Percentiles rank a stretch among this genome's conserved stretches.
Evolutionary conservation across 2,329 filamentous ascomycete genomes (phyloP).

Genomic region (Colletotrichum zoysiae): DNA sequence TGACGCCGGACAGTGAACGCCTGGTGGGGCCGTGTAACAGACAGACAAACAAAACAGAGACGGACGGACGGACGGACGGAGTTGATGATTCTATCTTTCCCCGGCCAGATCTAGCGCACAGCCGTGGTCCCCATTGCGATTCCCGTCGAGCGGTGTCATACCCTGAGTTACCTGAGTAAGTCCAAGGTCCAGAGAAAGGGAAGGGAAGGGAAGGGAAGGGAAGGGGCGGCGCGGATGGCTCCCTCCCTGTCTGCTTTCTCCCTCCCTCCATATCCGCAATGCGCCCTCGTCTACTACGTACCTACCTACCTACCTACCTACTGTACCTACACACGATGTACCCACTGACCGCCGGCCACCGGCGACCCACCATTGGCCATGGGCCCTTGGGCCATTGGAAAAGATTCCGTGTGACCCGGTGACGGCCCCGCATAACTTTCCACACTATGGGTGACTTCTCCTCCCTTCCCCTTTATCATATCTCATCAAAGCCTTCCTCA

Average conservation of each 20-base stretch:
- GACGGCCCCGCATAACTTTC: constrained; percentile 6
- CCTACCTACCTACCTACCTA: too few relatives aligned
- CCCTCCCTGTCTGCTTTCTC: neutral
- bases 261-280: neutral
- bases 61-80: neutral
- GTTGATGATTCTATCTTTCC: neutral
- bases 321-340: too few relatives aligned
- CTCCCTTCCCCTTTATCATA: neutral
- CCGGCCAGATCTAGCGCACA: constrained; percentile 13
- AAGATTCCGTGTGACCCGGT: constrained; percentile 7
- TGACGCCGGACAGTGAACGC: neutral
- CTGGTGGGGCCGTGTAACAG: neutral
- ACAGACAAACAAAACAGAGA: neutral
- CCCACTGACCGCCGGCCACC: neutral
- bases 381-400: neutral
- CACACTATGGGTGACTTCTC: neutral
- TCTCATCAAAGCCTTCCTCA: neutral
- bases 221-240: neutral
- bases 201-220: too few relatives aligned
- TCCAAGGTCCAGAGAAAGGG: too few relatives aligned
- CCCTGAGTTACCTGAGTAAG: neutral
- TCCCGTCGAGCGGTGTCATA: constrained; percentile 2
- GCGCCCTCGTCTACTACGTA: too few relatives aligned
- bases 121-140: constrained; percentile 16
- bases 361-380: too few relatives aligned